A percentile compares a stretch with the other conserved stretches of the same genome.
Evolutionary conservation across 805 yeast genomes (phyloP).

Genomic region (Starmera quercuum): DNA sequence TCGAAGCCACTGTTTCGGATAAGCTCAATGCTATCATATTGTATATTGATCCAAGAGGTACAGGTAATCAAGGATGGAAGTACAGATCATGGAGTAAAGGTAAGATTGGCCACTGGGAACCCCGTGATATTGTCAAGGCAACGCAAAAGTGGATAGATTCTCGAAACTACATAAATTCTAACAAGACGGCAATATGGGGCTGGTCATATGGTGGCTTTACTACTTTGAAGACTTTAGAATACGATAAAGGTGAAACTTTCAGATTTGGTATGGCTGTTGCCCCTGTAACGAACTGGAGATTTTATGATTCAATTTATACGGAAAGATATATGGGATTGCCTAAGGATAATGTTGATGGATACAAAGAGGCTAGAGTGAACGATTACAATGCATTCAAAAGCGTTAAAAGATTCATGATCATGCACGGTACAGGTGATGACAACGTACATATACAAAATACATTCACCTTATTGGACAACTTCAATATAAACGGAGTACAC

Average conservation of each 20-base stretch:
- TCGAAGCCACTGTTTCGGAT: conserved; percentile 54
- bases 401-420: conserved; percentile 52
- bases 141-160: conserved; percentile 42
- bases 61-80: conserved; percentile 73
- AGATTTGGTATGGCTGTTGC: conserved; percentile 79
- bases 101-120: conserved; percentile 69
- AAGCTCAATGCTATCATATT: conserved; percentile 53
- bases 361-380: conserved; percentile 36
- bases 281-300: conserved; percentile 74
- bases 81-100: conserved; percentile 48
- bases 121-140: conserved; percentile 53
- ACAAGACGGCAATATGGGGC: conserved; percentile 70
- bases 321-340: conserved; percentile 69
- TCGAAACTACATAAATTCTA: conserved; percentile 37
- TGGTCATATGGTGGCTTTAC: conserved; percentile 86
- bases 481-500: conserved; percentile 44
- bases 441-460: conserved; percentile 77
- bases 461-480: conserved; percentile 49
- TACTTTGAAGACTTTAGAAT: conserved; percentile 66
- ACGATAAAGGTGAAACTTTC: conserved; percentile 53
- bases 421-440: conserved; percentile 83
- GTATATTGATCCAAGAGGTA: conserved; percentile 74
- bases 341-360: conserved; percentile 38
- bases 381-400: conserved; percentile 34
- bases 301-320: conserved; percentile 73